Percentiles rank a stretch among this genome's conserved stretches.
Evolutionary conservation across 345 rosid species (phyloP).

Genomic region (Noccaea bulbosa): DNA sequence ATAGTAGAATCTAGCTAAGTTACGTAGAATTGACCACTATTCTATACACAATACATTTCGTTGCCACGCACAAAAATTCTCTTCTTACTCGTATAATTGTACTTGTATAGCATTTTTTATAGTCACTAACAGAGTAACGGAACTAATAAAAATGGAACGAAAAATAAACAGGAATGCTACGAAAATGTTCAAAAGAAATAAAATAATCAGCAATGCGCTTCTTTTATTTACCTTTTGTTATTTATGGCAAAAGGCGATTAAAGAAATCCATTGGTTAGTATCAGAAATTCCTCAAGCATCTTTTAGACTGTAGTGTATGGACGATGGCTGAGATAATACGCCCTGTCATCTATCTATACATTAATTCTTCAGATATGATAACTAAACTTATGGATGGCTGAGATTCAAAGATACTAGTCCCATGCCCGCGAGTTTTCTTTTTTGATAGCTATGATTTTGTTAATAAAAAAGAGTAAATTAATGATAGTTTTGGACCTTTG

Average conservation of each 20-base stretch:
- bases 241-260: slow-evolving; percentile 15
- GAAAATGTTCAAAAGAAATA: too few species aligned
- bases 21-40: slow-evolving; percentile 46
- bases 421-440: too few species aligned
- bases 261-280: slow-evolving; percentile 39
- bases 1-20: slow-evolving; percentile 27
- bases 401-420: too few species aligned
- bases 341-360: slow-evolving; percentile 25
- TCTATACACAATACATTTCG: slow-evolving; percentile 36
- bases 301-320: slow-evolving; percentile 40
- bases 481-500: too few species aligned
- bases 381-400: too few species aligned
- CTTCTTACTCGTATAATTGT: slow-evolving; percentile 17
- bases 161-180: background rate
- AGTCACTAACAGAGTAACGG: slow-evolving; percentile 1
- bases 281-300: slow-evolving; percentile 38
- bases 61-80: slow-evolving; percentile 26
- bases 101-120: background rate
- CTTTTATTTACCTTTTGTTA: background rate
- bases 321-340: slow-evolving; percentile 42
- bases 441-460: too few species aligned
- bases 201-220: too few species aligned
- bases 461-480: too few species aligned
- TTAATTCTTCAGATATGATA: slow-evolving; percentile 10
- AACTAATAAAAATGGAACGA: background rate